Conservation (phyloP, 2,329 filamentous ascomycete species). For the Diaporthe velutina region DNA sequence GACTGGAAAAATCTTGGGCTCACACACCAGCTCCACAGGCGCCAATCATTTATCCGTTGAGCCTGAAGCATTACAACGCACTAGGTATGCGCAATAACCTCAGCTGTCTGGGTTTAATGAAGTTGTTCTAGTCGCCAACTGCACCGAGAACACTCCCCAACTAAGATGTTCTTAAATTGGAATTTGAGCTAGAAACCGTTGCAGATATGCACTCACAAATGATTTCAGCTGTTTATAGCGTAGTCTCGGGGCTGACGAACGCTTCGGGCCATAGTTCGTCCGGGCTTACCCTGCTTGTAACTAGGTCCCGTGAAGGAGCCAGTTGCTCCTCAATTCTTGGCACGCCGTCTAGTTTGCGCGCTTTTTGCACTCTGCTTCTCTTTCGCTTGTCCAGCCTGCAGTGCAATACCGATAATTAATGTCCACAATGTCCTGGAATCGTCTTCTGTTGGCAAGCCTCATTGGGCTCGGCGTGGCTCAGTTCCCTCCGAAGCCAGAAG, state of each 20-base stretch:
- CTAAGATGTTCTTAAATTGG: not conserved
- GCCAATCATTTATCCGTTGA: not conserved
- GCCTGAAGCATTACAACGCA: not conserved
- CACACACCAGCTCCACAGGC: not conserved
- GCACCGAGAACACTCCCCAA: not conserved
- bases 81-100: not conserved
- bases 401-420: not conserved
- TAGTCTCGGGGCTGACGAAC: not conserved
- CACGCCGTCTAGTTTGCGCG: not conserved
- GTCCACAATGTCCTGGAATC: not conserved
- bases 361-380: not conserved
- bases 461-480: conserved; percentile 44
- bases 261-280: not conserved
- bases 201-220: not conserved
- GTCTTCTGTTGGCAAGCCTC: not conserved
- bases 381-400: not conserved
- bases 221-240: not conserved
- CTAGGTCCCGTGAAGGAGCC: not conserved
- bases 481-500: conserved; percentile 54
- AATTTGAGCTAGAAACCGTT: not conserved
- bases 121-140: not conserved
- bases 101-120: not conserved
- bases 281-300: not conserved
- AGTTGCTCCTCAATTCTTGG: not conserved
- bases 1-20: not conserved